Base-by-base conservation (phyloP, 169 alveolate genomes). In the Plasmodium ovale region DNA sequence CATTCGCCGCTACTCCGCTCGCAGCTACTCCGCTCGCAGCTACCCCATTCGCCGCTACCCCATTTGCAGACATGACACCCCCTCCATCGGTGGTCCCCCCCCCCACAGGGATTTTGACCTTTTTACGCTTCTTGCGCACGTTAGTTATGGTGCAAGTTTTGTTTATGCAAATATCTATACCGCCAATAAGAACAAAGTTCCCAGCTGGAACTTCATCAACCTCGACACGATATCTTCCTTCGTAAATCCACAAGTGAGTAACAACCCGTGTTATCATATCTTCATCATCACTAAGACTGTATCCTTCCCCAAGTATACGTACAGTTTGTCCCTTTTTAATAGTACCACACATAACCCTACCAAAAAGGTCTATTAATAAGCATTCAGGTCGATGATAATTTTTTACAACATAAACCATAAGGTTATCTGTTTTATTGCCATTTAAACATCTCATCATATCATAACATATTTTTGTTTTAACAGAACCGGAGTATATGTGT, bases 331-430 rank as follows among this genome's bases (percentile, higher is more conserved):
- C 99, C 88, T 96, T 96, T 72, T 88, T 87, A 27, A 99, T 73
- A 14, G 99, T 98, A 44, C 99, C 99, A 27, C 99, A 96, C 95
- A 98, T 87, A 37, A 99, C 99, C 59, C 99, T 94, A 0, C 99
- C 99, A 67, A 98, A 96, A 53, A 97, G 95, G 87, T 98, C 99
- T 85, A 99, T 97, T 65, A 97, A 87, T 69, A 93, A 93, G 72
- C 97, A 94, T 68, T 96, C 98, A 49, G 96, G 97, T 49, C 98
- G 92, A 92, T 98, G 99, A 94, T 97, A 98, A 91, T 97, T 96
- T 92, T 99, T 99, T 53, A 95, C 95, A 58, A 98, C 87, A 92
- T 95, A 91, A 0, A 97, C 93, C 92, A 97, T 92, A 59, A 97
- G 91, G 1, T 97, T 98, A 23, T 98, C 98, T 33, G 96, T 94